phyloP scores from a whole-genome alignment of 129 eudicot genomes.

The Daucus carota region DNA sequence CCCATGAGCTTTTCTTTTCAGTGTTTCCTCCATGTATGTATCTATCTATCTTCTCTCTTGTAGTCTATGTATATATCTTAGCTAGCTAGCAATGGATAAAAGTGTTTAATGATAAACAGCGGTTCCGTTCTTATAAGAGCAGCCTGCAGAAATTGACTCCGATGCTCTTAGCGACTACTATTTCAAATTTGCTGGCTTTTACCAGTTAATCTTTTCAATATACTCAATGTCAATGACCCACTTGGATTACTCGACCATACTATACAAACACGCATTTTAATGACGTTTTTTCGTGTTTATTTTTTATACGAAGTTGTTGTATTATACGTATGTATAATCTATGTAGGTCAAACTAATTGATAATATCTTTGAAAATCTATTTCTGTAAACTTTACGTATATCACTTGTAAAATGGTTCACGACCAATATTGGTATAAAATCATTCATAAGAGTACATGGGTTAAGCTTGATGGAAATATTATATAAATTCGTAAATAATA shows the following conservation, averaged over 20 bases:
- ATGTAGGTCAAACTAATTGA: neutral
- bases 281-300: constrained; percentile 5
- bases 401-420: no score
- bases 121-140: constrained; percentile 33
- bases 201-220: constrained; percentile 15
- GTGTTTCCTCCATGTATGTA: constrained; percentile 14
- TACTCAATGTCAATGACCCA: constrained; percentile 57
- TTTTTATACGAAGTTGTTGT: constrained; percentile 13
- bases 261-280: constrained; percentile 13
- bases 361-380: neutral
- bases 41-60: neutral
- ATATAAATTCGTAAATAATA: no score
- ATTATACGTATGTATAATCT: neutral
- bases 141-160: constrained; percentile 72
- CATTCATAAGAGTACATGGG: no score
- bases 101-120: constrained; percentile 3
- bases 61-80: no score
- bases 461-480: no score
- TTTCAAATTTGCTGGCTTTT: constrained; percentile 39
- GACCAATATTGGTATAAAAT: no score
- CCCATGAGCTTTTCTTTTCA: constrained; percentile 15
- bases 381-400: neutral
- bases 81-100: no score
- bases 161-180: constrained; percentile 22
- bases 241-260: constrained; percentile 33